Conservation (phyloP, 345 rosid genomes). For the Syzygium jambos region DNA sequence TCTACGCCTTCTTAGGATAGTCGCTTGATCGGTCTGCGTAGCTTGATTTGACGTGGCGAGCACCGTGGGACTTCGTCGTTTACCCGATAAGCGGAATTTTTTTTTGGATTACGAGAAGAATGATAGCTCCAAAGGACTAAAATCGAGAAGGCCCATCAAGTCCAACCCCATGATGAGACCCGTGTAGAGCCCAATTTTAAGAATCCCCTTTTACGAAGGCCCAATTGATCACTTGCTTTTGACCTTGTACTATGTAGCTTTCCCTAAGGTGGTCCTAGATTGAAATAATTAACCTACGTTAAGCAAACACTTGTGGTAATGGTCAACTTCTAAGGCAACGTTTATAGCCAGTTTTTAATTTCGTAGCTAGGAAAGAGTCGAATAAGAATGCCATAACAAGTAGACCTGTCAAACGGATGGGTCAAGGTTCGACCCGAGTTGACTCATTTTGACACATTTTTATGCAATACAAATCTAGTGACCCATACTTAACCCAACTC, state of each 20-base stretch:
- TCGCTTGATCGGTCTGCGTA: not conserved
- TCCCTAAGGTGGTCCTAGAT: not conserved
- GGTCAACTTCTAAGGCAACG: not conserved
- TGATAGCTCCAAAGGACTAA: not conserved
- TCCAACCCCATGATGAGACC: not conserved
- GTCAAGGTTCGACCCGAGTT: not conserved
- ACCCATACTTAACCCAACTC: too few species aligned
- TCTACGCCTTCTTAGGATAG: not conserved
- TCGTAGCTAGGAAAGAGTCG: not conserved
- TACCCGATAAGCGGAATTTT: not conserved
- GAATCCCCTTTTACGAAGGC: not conserved
- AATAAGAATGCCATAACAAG: not conserved
- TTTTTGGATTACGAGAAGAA: not conserved
- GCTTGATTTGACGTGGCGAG: not conserved
- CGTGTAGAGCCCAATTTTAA: not conserved
- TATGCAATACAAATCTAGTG: not conserved
- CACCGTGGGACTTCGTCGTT: not conserved
- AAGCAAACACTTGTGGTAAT: not conserved
- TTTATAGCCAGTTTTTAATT: not conserved
- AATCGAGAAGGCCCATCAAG: not conserved
- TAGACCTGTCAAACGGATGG: not conserved
- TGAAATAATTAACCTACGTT: not conserved
- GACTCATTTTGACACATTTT: not conserved
- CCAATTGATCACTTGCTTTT: not conserved
- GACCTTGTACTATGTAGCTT: not conserved